phyloP scores from a whole-genome alignment of 352 stramenopile genomes.

The Phytopythium chamaehyphon region DNA sequence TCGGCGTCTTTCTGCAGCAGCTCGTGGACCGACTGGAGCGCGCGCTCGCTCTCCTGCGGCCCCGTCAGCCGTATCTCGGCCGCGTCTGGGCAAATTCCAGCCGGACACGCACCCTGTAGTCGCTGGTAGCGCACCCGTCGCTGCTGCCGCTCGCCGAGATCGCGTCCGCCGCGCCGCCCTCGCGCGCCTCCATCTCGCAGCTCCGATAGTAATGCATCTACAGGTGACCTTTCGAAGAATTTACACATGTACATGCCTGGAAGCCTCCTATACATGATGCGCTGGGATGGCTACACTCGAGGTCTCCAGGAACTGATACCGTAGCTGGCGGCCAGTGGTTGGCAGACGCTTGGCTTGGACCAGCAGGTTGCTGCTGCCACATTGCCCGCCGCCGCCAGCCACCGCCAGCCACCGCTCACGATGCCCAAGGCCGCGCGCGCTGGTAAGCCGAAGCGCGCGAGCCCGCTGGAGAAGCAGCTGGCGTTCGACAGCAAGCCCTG shows the following conservation, averaged over 20 bases:
- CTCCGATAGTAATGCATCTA: too few relatives aligned
- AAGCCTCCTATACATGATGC: not conserved
- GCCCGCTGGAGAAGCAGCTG: conserved; percentile 84
- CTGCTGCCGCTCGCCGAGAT: conserved; percentile 29
- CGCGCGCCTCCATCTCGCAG: conserved; percentile 6
- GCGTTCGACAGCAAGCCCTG: conserved; percentile 84
- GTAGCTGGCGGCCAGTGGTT: too few relatives aligned
- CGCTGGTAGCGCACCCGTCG: conserved; percentile 16
- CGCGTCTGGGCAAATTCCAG: not conserved
- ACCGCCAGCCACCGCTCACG: conserved; percentile 1
- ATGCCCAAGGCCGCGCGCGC: conserved; percentile 67
- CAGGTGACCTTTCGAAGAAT: too few relatives aligned
- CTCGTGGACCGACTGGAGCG: conserved; percentile 61
- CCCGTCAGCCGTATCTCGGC: not conserved
- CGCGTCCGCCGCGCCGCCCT: conserved; percentile 11
- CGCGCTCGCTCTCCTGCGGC: conserved; percentile 56
- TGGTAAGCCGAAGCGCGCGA: conserved; percentile 80
- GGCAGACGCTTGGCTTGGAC: too few relatives aligned
- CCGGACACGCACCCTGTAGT: conserved; percentile 40
- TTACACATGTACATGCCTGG: not conserved
- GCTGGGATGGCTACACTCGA: too few relatives aligned
- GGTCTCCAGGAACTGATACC: too few relatives aligned
- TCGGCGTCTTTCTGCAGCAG: conserved; percentile 74
- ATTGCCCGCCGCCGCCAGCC: not conserved
- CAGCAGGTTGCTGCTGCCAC: too few relatives aligned